Evolutionary conservation across 345 rosid species (phyloP).

Genomic region (Gossypium stocksii): DNA sequence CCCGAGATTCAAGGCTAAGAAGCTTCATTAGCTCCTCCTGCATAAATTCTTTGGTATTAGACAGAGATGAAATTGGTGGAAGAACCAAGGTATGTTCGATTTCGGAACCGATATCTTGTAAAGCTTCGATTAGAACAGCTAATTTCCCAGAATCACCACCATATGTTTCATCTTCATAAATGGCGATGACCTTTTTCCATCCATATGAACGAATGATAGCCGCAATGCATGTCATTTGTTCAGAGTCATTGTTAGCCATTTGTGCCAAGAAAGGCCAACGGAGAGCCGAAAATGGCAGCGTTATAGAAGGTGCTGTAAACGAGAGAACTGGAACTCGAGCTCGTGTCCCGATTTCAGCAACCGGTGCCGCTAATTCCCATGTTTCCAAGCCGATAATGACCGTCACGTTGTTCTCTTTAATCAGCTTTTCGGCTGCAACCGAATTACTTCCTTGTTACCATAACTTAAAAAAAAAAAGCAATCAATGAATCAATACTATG

Average conservation of each 20-base stretch:
- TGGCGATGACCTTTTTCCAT: conserved; percentile 32
- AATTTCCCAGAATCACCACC: conserved; percentile 29
- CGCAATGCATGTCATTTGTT: conserved; percentile 37
- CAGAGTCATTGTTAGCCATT: conserved; percentile 29
- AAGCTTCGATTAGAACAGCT: conserved; percentile 25
- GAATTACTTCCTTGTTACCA: not conserved
- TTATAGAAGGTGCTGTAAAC: conserved; percentile 25
- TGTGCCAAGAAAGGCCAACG: conserved; percentile 40
- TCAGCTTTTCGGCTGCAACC: conserved; percentile 35
- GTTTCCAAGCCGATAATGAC: conserved; percentile 44
- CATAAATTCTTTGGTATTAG: conserved; percentile 20
- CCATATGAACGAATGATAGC: conserved; percentile 25
- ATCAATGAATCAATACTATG: too few relatives aligned
- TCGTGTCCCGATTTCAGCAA: conserved; percentile 30
- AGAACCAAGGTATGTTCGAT: conserved; percentile 37
- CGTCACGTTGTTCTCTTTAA: conserved; percentile 31
- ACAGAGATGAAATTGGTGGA: conserved; percentile 29
- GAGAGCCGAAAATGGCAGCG: conserved; percentile 13
- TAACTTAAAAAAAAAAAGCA: too few relatives aligned
- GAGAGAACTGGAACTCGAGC: conserved; percentile 42
- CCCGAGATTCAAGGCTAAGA: conserved; percentile 21
- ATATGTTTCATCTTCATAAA: conserved; percentile 34
- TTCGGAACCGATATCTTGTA: conserved; percentile 25
- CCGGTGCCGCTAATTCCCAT: conserved; percentile 43
- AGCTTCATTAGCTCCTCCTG: conserved; percentile 26